Evolutionary conservation across 257 asterid genomes (phyloP), one percentile per base, ranked within the genome.

Genomic region (Nemophila menziesii): DNA sequence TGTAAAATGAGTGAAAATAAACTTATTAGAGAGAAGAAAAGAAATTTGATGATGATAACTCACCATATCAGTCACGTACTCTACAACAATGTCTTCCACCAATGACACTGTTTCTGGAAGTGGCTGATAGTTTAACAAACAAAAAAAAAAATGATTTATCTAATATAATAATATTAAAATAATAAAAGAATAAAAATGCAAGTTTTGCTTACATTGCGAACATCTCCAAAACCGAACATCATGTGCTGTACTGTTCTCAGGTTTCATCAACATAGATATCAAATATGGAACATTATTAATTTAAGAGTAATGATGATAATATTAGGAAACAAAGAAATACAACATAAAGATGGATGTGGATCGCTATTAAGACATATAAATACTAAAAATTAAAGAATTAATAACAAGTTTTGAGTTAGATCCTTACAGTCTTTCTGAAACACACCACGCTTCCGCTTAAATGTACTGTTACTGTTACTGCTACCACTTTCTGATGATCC

Each of bases 211-310:
- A 89, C 95, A 52, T 84, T 84, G 56, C 61, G 61, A 51, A 80
- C 98, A 68, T 89, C 96, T 2, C 93, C 94, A 4, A 78, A 84
- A 52, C 98, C 98, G 55, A 78, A 80, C 94, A 89, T 84, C 96
- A 89, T 89, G 52, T 74, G 94, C 62, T 84, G 93, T 75, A 89
- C 94, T 84, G 86, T 51, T 16, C n/a, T n/a, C n/a, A n/a, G n/a
- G n/a, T n/a, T n/a, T n/a, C n/a, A n/a, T n/a, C n/a, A n/a, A n/a
- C n/a, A n/a, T n/a, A n/a, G n/a, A n/a, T n/a, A n/a, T n/a, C n/a
- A n/a, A n/a, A n/a, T n/a, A n/a, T n/a, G n/a, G n/a, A n/a, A n/a
- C n/a, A n/a, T n/a, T n/a, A n/a, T n/a, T n/a, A n/a, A n/a, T n/a
- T n/a, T n/a, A n/a, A n/a, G n/a, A n/a, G n/a, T n/a, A n/a, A n/a